phyloP scores from a whole-genome alignment of 2,329 filamentous ascomycete genomes.

The Cladophialophora chaetospira region DNA sequence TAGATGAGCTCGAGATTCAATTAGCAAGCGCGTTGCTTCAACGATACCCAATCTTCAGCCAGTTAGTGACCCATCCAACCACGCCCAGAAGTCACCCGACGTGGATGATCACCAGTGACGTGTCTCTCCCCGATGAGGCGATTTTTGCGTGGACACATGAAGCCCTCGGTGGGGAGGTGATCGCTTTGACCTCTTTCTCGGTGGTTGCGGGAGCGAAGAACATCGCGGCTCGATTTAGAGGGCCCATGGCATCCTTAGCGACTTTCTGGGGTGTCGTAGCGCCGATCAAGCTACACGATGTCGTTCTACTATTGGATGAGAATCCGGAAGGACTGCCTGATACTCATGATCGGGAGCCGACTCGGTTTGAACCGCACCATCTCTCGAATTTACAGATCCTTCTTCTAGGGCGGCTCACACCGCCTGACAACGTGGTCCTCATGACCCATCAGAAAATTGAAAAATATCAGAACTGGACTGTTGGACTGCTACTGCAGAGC shows the following conservation, averaged over 20 bases:
- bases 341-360: not conserved
- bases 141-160: not conserved
- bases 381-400: not conserved
- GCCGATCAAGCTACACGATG: not conserved
- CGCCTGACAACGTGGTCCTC: no score
- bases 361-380: not conserved
- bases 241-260: not conserved
- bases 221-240: not conserved
- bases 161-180: not conserved
- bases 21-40: not conserved
- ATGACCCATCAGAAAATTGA: no score
- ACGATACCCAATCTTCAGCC: not conserved
- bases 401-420: not conserved
- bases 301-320: not conserved
- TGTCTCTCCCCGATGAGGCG: not conserved
- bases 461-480: no score
- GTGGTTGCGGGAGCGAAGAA: not conserved
- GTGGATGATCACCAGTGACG: not conserved
- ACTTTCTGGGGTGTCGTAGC: not conserved
- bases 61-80: not conserved
- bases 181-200: not conserved
- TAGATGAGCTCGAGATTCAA: not conserved
- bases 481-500: no score
- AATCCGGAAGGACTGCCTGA: not conserved
- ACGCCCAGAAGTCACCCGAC: not conserved